Evolutionary conservation across 2,329 filamentous ascomycete genomes (phyloP), one percentile per base, ranked within the genome.

Genomic region (Myriosclerotinia scirpicola): DNA sequence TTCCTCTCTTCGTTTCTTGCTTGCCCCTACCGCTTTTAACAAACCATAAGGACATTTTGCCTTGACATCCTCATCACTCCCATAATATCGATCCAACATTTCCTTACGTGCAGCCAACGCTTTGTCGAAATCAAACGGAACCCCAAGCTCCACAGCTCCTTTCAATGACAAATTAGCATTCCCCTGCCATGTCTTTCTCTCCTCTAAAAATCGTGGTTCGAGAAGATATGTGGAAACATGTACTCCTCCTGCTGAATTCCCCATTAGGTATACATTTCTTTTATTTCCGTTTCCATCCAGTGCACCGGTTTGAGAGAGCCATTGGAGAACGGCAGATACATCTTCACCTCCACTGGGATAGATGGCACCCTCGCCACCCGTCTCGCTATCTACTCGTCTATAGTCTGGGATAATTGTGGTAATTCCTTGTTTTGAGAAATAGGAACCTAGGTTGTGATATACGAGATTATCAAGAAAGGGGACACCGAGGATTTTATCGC

Each of bases 241-340:
- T 1, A 76, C 65, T 7, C 75, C 75, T 1, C 75, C 75, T 1
- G 74, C 75, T 26, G 74, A 76, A 58, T 76, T 76, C 1, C 75
- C 75, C 63, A 74, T 64, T 11, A 76, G 48, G 42, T 70, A 73
- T 1, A 77, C 71, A 54, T 75, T 68, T 14, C 68, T 65, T 22
- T 64, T 69, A 12, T 64, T 69, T 7, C 68, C 36, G 36, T 22
- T 46, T n/a, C 40, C 67, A 66, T 8, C 52, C 63, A 62, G 72
- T 67, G 8, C 73, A 20, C 74, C 73, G 74, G 36, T 68, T 67
- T 53, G 73, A 14, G 62, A 58, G 2, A 65, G 34, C 62, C 62
- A 65, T 26, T 62, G 56, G 8, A 66, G 38, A 12, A 71, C 71
- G 2, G 65, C 20, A 26, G 59, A 53, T 1, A 76, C 67, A 69